phyloP scores from a whole-genome alignment of 192 early-diverging fungal genomes.

The Oehlia diaphana region DNA sequence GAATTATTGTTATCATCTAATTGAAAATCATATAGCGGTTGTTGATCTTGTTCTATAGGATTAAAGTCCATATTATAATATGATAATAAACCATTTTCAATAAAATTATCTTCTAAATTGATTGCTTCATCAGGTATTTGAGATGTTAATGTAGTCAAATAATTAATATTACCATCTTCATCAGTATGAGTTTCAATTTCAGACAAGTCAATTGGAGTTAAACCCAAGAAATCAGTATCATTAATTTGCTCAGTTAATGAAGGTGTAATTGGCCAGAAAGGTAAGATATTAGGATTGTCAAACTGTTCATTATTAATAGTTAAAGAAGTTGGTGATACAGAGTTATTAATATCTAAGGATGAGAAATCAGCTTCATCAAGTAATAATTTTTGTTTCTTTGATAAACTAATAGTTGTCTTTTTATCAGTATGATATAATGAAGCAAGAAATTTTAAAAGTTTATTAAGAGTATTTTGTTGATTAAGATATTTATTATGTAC shows the following conservation, averaged over 20 bases:
- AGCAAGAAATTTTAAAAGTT: constrained; percentile 89
- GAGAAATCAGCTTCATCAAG: constrained; percentile 3
- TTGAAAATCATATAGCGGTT: constrained; percentile 16
- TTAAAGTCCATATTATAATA: constrained; percentile 13
- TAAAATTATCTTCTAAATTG: neutral
- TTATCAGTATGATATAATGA: constrained; percentile 72
- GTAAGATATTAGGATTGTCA: neutral
- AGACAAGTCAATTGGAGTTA: neutral
- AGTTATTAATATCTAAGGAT: constrained; percentile 12
- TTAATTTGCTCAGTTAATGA: neutral
- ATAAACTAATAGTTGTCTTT: constrained; percentile 49
- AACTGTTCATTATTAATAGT: neutral
- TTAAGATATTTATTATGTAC: constrained; percentile 77
- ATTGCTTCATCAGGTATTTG: neutral
- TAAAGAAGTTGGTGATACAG: neutral
- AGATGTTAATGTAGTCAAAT: neutral
- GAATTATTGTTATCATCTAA: too few species aligned
- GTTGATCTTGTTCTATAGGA: constrained; percentile 9
- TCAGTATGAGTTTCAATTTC: constrained; percentile 13
- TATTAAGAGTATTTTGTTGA: constrained; percentile 92
- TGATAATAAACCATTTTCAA: neutral
- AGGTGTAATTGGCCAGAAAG: neutral
- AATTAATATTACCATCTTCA: constrained; percentile 1
- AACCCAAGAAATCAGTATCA: constrained; percentile 6
- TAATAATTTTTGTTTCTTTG: constrained; percentile 41